Conservation (phyloP, 2,329 filamentous ascomycete species). For the Sarocladium brachiariae region DNA sequence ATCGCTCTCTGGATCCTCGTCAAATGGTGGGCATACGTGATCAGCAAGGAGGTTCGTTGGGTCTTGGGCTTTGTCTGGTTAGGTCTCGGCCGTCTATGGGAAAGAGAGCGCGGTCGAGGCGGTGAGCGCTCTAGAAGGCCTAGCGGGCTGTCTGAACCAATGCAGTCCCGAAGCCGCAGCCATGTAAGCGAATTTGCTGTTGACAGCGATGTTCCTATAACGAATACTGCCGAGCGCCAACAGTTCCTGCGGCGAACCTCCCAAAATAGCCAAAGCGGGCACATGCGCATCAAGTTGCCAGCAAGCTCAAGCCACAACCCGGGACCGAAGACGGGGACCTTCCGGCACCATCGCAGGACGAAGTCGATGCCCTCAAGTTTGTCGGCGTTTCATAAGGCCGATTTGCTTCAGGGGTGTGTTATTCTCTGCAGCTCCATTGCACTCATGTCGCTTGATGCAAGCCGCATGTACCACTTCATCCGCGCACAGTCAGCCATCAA, state of each 20-base stretch:
- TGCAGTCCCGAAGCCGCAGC: slow-evolving; percentile 34
- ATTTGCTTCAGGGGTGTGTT: slow-evolving; percentile 82
- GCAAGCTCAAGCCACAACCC: slow-evolving; percentile 14
- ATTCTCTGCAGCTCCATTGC: slow-evolving; percentile 81
- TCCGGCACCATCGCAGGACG: slow-evolving; percentile 58
- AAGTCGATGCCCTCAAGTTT: slow-evolving; percentile 82
- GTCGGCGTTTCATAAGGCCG: slow-evolving; percentile 86
- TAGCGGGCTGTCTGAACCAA: slow-evolving; percentile 28
- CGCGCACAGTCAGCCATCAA: slow-evolving; percentile 96
- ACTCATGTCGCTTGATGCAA: slow-evolving; percentile 87
- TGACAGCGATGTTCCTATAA: slow-evolving; percentile 11
- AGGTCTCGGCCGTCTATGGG: slow-evolving; percentile 75
- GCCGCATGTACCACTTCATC: slow-evolving; percentile 96
- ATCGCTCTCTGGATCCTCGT: slow-evolving; percentile 71
- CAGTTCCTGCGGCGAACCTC: slow-evolving; percentile 2
- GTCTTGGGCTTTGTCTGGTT: slow-evolving; percentile 70
- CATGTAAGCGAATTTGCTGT: slow-evolving; percentile 21
- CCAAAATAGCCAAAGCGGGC: neutral
- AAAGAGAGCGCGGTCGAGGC: slow-evolving; percentile 39
- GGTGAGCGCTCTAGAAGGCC: slow-evolving; percentile 18
- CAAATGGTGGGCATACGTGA: slow-evolving; percentile 69
- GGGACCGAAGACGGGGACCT: slow-evolving; percentile 27
- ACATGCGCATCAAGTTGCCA: slow-evolving; percentile 3
- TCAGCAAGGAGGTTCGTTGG: slow-evolving; percentile 65
- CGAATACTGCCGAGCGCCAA: neutral